Evolutionary conservation across 257 asterid genomes (phyloP).

Genomic region (Scutellaria barbata): DNA sequence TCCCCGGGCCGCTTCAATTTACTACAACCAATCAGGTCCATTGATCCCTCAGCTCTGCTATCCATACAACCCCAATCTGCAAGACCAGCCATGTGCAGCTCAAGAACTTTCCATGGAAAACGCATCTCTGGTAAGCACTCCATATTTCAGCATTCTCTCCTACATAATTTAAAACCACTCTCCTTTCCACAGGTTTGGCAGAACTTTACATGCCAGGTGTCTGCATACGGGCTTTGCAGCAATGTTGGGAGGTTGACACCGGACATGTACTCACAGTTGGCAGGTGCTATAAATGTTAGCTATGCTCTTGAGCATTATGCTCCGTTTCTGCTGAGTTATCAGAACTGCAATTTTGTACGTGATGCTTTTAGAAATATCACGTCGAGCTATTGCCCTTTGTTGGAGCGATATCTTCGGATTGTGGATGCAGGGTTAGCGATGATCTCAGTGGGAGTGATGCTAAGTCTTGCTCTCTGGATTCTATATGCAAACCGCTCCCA

Average conservation of each 20-base stretch:
- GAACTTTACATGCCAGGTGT: slow-evolving; percentile 32
- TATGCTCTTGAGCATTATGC: slow-evolving; percentile 78
- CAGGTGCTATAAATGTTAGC: slow-evolving; percentile 68
- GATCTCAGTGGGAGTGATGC: slow-evolving; percentile 82
- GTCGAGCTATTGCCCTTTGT: slow-evolving; percentile 58
- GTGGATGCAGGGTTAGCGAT: slow-evolving; percentile 70
- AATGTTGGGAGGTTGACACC: slow-evolving; percentile 37
- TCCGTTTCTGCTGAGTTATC: slow-evolving; percentile 62
- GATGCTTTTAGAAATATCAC: slow-evolving; percentile 70
- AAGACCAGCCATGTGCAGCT: slow-evolving; percentile 59
- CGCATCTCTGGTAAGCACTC: slow-evolving; percentile 57
- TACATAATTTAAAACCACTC: neutral
- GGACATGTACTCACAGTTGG: slow-evolving; percentile 32
- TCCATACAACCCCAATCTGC: slow-evolving; percentile 70
- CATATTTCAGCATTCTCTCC: too few species aligned
- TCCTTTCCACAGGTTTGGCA: slow-evolving; percentile 34
- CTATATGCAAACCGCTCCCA: slow-evolving; percentile 94
- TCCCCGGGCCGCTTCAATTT: slow-evolving; percentile 40
- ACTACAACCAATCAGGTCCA: slow-evolving; percentile 81
- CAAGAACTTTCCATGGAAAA: slow-evolving; percentile 67
- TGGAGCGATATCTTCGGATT: slow-evolving; percentile 57
- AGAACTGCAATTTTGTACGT: slow-evolving; percentile 83
- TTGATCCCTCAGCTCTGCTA: slow-evolving; percentile 69
- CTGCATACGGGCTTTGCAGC: slow-evolving; percentile 31
- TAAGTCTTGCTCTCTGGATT: slow-evolving; percentile 83